Base-by-base conservation (phyloP, 2,329 filamentous ascomycete genomes). In the Trichoderma afroharzianum region DNA sequence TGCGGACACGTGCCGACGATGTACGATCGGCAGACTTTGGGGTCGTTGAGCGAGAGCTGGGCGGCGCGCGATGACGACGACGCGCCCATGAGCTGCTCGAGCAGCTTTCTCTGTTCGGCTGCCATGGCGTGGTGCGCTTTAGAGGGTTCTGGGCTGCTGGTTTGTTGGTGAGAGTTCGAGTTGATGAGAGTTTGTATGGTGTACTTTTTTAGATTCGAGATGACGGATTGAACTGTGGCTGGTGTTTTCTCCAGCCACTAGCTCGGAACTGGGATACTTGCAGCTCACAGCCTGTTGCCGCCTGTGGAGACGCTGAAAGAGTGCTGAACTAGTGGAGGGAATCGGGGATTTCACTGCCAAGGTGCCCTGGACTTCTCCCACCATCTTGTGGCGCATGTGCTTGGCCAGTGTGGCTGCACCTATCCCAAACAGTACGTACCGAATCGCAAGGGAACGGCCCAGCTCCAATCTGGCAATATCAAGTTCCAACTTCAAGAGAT, bases 21-120 rank as follows among this genome's bases (percentile, higher is more conserved):
- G 82, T 95, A 98, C 21, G 95, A 98, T 70, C 94, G 93, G 85
- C 96, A 99, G 77, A 97, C 93, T 83, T 97, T 98, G 68, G 93
- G 88, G 82, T 98, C 96, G 72, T 91, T 96, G 77, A 99, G 92
- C 74, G 92, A 92, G 76, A 98, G 88, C 81, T 97, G 93, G 50
- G 93, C 88, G 76, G 91, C 90, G 84, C 92, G 93, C 63, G 91
- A 91, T 72, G 88, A 86, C 72, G 91, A 88, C 71, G 92, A 91
- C 74, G 89, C 89, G 80, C 93, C 93, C 90, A 97, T 94, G 76
- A 96, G 91, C 87, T 99, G 96, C 90, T 98, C 96, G 70, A 99
- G 93, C 87, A 98, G 92, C 89, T 97, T 97, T 81, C 96, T 91
- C 84, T 98, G 95, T 90, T 99, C 96, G 75, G 95, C 95, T 71